phyloP scores from a whole-genome alignment of 2,329 filamentous ascomycete species.

The Pseudomassariella vexata region DNA sequence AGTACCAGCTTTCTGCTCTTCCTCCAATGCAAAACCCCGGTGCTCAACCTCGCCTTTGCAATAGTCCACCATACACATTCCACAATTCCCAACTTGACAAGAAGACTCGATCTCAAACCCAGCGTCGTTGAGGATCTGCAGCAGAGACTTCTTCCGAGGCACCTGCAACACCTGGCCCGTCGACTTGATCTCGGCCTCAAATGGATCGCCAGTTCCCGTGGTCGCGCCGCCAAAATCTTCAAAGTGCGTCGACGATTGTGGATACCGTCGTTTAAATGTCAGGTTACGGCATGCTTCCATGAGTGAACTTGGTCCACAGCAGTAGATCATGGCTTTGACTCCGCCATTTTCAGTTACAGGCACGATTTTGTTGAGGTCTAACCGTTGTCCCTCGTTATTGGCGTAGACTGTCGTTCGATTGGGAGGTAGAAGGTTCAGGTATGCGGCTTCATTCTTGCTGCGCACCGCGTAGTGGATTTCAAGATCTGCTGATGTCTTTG shows the following conservation, averaged over 20 bases:
- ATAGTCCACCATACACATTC: constrained; percentile 23
- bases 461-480: constrained; percentile 25
- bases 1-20: constrained; percentile 19
- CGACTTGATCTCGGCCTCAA: constrained; percentile 20
- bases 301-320: constrained; percentile 21
- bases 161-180: constrained; percentile 19
- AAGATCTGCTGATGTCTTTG: constrained; percentile 10
- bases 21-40: constrained; percentile 20
- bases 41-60: constrained; percentile 21
- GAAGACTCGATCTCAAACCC: constrained; percentile 26
- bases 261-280: constrained; percentile 16
- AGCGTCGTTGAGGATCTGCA: constrained; percentile 24
- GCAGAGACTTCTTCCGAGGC: constrained; percentile 21
- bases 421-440: constrained; percentile 17
- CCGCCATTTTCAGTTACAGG: constrained; percentile 13
- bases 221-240: constrained; percentile 21
- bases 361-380: constrained; percentile 31
- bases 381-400: constrained; percentile 17
- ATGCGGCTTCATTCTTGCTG: constrained; percentile 20
- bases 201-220: constrained; percentile 22
- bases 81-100: constrained; percentile 24
- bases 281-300: constrained; percentile 15
- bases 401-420: constrained; percentile 18
- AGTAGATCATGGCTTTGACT: constrained; percentile 23
- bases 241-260: constrained; percentile 17